Conservation (phyloP, 2,329 filamentous ascomycete species). For the Stagonosporopsis cucurbitacearum region DNA sequence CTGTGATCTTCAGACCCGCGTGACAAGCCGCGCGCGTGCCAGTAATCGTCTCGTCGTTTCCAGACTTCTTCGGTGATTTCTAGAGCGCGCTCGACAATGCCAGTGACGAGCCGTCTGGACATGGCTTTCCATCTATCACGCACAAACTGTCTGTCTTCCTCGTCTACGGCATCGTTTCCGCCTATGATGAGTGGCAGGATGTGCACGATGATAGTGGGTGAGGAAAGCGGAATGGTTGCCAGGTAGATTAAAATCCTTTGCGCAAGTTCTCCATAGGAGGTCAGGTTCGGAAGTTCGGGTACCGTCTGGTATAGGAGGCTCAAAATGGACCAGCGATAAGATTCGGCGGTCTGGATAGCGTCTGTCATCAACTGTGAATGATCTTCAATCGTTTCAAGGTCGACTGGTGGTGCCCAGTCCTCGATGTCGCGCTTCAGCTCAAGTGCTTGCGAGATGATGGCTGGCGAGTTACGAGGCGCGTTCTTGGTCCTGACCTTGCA, state of each 20-base stretch:
- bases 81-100: conserved; percentile 68
- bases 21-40: conserved; percentile 37
- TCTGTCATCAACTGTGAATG: conserved; percentile 66
- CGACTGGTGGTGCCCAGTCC: conserved; percentile 63
- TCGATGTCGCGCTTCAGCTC: conserved; percentile 67
- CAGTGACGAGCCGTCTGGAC: conserved; percentile 66
- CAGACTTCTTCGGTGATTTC: conserved; percentile 71
- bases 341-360: conserved; percentile 69
- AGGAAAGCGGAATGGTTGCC: conserved; percentile 67
- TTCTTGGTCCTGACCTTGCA: conserved; percentile 60
- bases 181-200: conserved; percentile 72
- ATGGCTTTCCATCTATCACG: conserved; percentile 67
- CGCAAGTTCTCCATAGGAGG: conserved; percentile 61
- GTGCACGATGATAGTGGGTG: conserved; percentile 69
- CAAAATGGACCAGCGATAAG: conserved; percentile 69
- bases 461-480: conserved; percentile 61
- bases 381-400: conserved; percentile 65
- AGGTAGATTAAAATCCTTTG: conserved; percentile 67
- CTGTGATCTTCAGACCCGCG: neutral
- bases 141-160: conserved; percentile 69
- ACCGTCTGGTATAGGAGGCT: conserved; percentile 71
- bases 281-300: conserved; percentile 67
- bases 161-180: conserved; percentile 65
- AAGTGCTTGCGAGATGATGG: conserved; percentile 65
- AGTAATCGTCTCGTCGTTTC: conserved; percentile 65